A percentile compares a stretch with the other conserved stretches of the same genome.
These are phyloP conservation scores for Beverwykella pulmonaria DNA, from an alignment of 495 filamentous ascomycete genomes.

Conservation along the genomic window DNA sequence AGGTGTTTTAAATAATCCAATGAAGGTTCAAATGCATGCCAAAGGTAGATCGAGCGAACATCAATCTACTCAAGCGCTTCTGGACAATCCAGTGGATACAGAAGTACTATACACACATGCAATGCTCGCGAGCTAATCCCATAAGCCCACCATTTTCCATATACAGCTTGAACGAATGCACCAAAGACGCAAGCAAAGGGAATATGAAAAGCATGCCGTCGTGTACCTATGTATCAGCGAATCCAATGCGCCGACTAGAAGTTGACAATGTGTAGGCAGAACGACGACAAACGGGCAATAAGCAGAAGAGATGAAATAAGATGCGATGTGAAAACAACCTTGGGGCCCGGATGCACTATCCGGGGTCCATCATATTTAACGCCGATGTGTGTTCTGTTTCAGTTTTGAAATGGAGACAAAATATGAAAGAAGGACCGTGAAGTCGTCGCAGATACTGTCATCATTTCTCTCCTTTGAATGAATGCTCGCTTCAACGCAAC, in stretches of 20 bases:
- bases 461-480: not conserved
- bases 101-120: not conserved
- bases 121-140: not conserved
- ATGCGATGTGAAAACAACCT: not conserved
- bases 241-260: too few species aligned
- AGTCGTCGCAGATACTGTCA: not conserved
- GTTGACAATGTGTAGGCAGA: too few species aligned
- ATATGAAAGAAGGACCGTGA: not conserved
- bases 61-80: not conserved
- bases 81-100: not conserved
- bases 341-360: conserved; percentile 2
- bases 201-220: too few species aligned
- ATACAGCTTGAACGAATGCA: not conserved
- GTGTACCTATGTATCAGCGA: too few species aligned
- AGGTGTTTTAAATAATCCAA: too few species aligned
- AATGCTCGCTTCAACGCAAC: conserved; percentile 16
- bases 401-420: too few species aligned
- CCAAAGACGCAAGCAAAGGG: not conserved
- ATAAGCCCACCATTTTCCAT: not conserved
- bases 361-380: not conserved
- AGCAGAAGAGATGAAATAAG: too few species aligned
- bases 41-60: not conserved
- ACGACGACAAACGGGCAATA: too few species aligned
- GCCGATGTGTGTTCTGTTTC: not conserved
- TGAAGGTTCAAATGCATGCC: not conserved